phyloP scores from a whole-genome alignment of 2,329 filamentous ascomycete species.

The Ramichloridium luteum region DNA sequence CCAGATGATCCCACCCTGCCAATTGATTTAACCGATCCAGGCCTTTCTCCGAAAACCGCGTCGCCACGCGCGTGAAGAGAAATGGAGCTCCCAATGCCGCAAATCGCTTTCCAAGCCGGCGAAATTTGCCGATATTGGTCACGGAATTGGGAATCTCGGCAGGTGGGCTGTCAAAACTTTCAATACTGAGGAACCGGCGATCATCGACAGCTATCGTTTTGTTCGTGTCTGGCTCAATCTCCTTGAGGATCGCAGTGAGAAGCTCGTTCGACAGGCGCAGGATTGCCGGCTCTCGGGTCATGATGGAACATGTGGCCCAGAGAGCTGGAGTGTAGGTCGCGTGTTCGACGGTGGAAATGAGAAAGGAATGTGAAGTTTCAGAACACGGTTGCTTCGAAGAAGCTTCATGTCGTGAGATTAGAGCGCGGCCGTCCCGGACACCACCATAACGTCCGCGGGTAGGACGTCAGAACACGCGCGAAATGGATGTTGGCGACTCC shows the following conservation, averaged over 20 bases:
- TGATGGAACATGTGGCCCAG: neutral
- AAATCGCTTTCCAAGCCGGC: constrained; percentile 39
- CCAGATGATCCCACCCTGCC: constrained; percentile 37
- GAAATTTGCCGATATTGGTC: constrained; percentile 34
- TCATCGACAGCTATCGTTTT: constrained; percentile 39
- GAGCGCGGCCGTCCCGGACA: too few species aligned
- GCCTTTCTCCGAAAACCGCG: constrained; percentile 38
- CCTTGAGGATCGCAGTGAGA: constrained; percentile 38
- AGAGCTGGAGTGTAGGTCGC: constrained; percentile 1
- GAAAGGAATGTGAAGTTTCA: too few species aligned
- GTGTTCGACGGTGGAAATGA: constrained; percentile 1
- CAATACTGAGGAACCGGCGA: constrained; percentile 39
- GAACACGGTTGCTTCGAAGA: too few species aligned
- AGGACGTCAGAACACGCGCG: too few species aligned
- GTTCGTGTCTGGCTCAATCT: constrained; percentile 40
- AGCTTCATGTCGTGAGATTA: too few species aligned
- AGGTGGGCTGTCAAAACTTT: constrained; percentile 37
- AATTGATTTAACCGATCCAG: constrained; percentile 39
- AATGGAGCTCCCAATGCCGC: constrained; percentile 39
- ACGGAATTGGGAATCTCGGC: constrained; percentile 31
- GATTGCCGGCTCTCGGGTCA: constrained; percentile 12
- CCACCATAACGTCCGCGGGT: too few species aligned
- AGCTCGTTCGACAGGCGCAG: constrained; percentile 38
- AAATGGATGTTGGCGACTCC: too few species aligned
- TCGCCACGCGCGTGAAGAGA: constrained; percentile 41